Percentiles rank a stretch among this genome's conserved stretches.
Conservation (phyloP, 768 basidiomycete genomes). For the Tubosaeta sp. region DNA sequence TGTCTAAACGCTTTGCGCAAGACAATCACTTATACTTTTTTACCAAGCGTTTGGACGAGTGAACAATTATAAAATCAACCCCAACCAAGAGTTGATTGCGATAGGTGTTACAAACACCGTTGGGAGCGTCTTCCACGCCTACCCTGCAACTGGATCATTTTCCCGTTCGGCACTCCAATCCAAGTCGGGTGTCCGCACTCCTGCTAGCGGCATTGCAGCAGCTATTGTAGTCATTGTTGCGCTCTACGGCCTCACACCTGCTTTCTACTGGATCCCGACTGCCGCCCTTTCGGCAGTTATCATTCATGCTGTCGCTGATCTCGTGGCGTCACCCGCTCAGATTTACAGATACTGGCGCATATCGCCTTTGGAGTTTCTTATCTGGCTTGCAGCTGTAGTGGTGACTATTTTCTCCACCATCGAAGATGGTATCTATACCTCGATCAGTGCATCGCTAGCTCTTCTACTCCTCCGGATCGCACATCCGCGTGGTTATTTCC, state of each 20-base stretch:
- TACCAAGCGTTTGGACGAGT: constrained; percentile 84
- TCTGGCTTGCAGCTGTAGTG: constrained; percentile 82
- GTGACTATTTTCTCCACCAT: constrained; percentile 92
- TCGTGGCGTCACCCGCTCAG: constrained; percentile 79
- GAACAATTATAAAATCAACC: constrained; percentile 91
- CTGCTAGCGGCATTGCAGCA: constrained; percentile 80
- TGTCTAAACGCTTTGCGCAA: constrained; percentile 19
- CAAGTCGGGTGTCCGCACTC: constrained; percentile 97
- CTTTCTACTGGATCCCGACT: constrained; percentile 86
- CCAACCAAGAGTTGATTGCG: constrained; percentile 93
- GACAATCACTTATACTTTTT: constrained; percentile 6
- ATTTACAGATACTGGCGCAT: constrained; percentile 92
- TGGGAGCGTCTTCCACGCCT: constrained; percentile 86
- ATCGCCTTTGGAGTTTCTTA: constrained; percentile 87
- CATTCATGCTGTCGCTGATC: constrained; percentile 86
- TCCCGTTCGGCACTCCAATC: constrained; percentile 96
- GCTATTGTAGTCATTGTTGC: constrained; percentile 90
- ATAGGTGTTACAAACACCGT: constrained; percentile 96
- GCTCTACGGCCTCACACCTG: constrained; percentile 88
- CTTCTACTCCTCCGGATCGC: constrained; percentile 85
- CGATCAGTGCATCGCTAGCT: constrained; percentile 72
- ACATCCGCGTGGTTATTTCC: constrained; percentile 83
- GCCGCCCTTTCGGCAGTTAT: constrained; percentile 89
- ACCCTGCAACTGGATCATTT: constrained; percentile 97
- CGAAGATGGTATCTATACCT: constrained; percentile 89